Evolutionary conservation across 106 monocot genomes (phyloP), one percentile per base, ranked within the genome.

Genomic region (Dendrobium officinale): DNA sequence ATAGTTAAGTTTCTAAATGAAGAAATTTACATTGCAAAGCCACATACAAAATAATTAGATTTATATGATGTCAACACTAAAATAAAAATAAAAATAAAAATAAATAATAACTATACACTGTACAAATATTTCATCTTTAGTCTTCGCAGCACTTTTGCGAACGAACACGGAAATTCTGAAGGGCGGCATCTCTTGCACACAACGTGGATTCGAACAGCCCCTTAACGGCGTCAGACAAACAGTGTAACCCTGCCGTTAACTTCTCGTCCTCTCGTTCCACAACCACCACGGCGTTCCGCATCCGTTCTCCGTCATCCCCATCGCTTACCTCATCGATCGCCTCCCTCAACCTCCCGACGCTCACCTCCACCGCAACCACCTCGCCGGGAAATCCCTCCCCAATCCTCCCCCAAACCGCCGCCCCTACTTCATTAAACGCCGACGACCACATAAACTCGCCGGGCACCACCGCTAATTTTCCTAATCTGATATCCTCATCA

Each of bases 151-250:
- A 45, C 45, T 45, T 45, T 9, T 45, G 45, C 5, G 45, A 45
- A 45, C 45, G 9, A 9, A 87, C 20, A 9, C 85, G 79, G 66
- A 89, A 88, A 26, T 83, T 79, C 67, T 83, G 56, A 7, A 94
- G 43, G 11, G 86, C 94, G 26, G 83, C 77, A 75, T 85, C 86
- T 42, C 94, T 83, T 18, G 73, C 26, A 9, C 66, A 20, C 76
- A 91, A 11, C 59, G 81, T 84, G 26, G 80, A 72, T 16, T 84
- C 78, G 79, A 94, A 94, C 73, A 94, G 43, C 19, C 81, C 87
- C 75, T 86, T 84, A 11, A 89, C 81, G 75, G 87, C 86, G 74
- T 18, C 48, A 0, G 84, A 73, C 49, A 94, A 64, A 13, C 68
- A 17, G 20, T 88, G 86, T 81, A 94, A 19, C 9, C 77, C 86